Percentiles rank a stretch among this genome's conserved stretches.
These are phyloP conservation scores for Trichaptum fuscoviolaceum DNA, from an alignment of 768 basidiomycete genomes.

Conservation along the genomic window DNA sequence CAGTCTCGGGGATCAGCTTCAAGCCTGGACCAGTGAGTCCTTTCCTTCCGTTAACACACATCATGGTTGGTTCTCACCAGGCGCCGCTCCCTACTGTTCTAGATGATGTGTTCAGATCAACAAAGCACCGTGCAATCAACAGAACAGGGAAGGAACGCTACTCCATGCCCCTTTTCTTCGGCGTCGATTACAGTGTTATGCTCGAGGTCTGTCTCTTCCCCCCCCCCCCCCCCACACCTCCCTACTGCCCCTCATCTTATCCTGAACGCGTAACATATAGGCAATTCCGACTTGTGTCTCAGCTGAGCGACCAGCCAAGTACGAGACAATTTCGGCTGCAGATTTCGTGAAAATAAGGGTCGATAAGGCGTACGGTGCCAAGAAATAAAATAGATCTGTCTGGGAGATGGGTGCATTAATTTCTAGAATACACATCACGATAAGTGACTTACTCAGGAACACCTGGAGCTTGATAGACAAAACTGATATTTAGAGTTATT, in stretches of 20 bases:
- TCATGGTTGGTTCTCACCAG: not conserved
- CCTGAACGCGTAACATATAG: not conserved
- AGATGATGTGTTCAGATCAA: constrained; percentile 91
- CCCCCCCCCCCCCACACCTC: too few relatives aligned
- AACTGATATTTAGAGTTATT: too few relatives aligned
- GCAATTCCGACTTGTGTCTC: constrained; percentile 27
- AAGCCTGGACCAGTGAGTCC: constrained; percentile 78
- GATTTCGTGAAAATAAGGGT: constrained; percentile 78
- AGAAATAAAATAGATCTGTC: not conserved
- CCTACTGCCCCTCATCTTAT: too few relatives aligned
- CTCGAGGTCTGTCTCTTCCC: constrained; percentile 48
- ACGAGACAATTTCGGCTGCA: constrained; percentile 73
- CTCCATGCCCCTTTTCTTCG: constrained; percentile 88
- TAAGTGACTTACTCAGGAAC: not conserved
- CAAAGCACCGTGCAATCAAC: constrained; percentile 82
- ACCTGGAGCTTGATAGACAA: too few relatives aligned
- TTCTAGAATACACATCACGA: too few relatives aligned
- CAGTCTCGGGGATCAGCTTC: constrained; percentile 82
- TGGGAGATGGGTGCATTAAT: not conserved
- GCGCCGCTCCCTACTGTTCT: not conserved
- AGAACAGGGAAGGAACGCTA: constrained; percentile 64
- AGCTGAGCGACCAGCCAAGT: constrained; percentile 53
- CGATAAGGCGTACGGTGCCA: constrained; percentile 54
- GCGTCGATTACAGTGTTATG: constrained; percentile 78
- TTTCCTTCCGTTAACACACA: constrained; percentile 1